A percentile compares a stretch with the other conserved stretches of the same genome.
These are phyloP conservation scores for Neckera pumila DNA, from an alignment of 225 moss, liverwort and hornwort genomes.

Conservation along the genomic window DNA sequence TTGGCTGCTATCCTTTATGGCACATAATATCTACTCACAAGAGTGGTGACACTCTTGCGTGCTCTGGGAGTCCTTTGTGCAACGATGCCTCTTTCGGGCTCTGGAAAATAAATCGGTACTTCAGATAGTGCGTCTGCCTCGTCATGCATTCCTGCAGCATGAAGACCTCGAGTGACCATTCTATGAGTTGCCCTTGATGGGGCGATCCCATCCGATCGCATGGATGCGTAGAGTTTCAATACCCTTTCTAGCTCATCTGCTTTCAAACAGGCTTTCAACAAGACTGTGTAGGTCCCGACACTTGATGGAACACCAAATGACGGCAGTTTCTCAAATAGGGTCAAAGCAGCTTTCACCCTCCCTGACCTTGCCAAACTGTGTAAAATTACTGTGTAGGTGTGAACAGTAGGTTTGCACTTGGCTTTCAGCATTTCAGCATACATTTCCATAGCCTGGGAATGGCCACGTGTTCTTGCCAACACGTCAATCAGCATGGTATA, in stretches of 20 bases:
- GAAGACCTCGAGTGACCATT: constrained; percentile 34
- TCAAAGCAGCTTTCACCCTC: constrained; percentile 46
- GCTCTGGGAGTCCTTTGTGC: constrained; percentile 8
- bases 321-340: constrained; percentile 53
- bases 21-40: constrained; percentile 3
- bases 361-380: constrained; percentile 58
- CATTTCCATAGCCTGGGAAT: constrained; percentile 43
- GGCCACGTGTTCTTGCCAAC: constrained; percentile 53
- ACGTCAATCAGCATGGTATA: constrained; percentile 67
- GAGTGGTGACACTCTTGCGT: constrained; percentile 4
- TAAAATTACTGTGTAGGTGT: constrained; percentile 57
- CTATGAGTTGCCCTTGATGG: constrained; percentile 39
- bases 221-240: constrained; percentile 20
- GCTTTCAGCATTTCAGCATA: constrained; percentile 53
- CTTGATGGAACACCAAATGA: constrained; percentile 36
- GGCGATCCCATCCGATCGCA: constrained; percentile 37
- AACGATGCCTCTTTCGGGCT: background rate
- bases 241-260: constrained; percentile 38
- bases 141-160: constrained; percentile 47
- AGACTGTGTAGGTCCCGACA: constrained; percentile 42
- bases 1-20: background rate
- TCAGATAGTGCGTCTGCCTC: constrained; percentile 48
- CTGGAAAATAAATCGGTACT: constrained; percentile 26
- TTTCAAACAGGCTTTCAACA: constrained; percentile 52
- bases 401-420: constrained; percentile 42